Evolutionary conservation across 176 grass and related monocot genomes (phyloP), one percentile per base, ranked within the genome.

Genomic region (Oryza australiensis): DNA sequence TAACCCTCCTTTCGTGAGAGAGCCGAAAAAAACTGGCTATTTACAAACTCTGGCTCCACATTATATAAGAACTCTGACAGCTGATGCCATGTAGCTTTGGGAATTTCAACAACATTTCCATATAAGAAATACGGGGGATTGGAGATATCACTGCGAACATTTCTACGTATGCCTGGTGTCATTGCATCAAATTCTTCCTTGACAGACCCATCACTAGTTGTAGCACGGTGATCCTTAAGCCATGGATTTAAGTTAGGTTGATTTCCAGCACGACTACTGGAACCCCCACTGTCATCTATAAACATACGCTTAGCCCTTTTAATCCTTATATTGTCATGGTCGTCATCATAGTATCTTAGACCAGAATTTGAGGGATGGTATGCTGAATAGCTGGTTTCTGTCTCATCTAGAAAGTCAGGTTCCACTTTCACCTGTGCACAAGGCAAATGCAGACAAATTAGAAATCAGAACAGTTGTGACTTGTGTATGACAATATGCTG

Each of bases 91-190:
- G 96, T 91, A 6, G 46, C 42, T 74, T 77, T 37, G 3, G 89
- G 81, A 55, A 98, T 82, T n/a, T 89, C 42, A 64, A 95, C 72
- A 26, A 91, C 83, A 82, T 89, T 95, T 80, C 89, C 90, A 74
- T 91, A 95, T 1, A 98, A 28, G 38, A 98, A 98, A 75, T 86
- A 95, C 37, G 93, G 96, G 16, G 87, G 83, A 15, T 74, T 87
- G 55, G 84, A 72, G 20, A 80, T 6, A 1, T 75, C 7, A 1
- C 62, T 76, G 4, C 20, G 26, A 34, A 85, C 0, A 64, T 80
- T 89, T 64, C 51, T 43, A 67, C 45, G 72, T 2, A 9, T 10
- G 22, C 80, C 80, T 9, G 79, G 32, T 67, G 67, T 37, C 29
- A 67, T 33, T 73, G 29, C 18, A 69, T 81, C 80, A 66, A 33